phyloP scores from a whole-genome alignment of 192 early-diverging fungal genomes.

The Linnemannia hyalina region DNA sequence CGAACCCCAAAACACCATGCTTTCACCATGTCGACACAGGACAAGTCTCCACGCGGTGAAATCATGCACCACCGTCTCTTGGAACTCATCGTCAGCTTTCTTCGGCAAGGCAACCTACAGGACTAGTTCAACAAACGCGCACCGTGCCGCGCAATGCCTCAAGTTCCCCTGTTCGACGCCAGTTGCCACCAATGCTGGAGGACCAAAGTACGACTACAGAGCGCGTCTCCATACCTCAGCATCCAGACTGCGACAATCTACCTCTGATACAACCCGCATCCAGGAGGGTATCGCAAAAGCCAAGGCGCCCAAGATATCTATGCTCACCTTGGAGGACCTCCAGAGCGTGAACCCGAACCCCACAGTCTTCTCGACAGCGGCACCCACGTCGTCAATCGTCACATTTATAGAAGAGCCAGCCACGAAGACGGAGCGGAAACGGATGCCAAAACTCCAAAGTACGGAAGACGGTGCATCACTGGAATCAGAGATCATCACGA shows the following conservation, averaged over 20 bases:
- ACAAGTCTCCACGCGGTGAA: slow-evolving; percentile 3
- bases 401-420: background rate
- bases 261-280: background rate
- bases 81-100: background rate
- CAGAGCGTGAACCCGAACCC: slow-evolving; percentile 41
- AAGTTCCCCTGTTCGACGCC: background rate
- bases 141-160: background rate
- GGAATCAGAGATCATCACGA: background rate
- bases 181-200: background rate
- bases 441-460: background rate
- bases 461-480: background rate
- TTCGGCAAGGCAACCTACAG: background rate
- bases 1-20: background rate
- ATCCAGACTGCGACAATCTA: background rate
- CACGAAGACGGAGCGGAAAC: background rate
- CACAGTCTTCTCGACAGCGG: background rate
- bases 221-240: background rate
- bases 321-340: slow-evolving; percentile 32
- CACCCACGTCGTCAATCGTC: no score
- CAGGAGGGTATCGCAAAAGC: background rate
- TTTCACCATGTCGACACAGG: background rate
- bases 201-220: background rate
- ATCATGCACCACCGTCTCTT: background rate
- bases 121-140: background rate
- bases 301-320: slow-evolving; percentile 8